phyloP scores from a whole-genome alignment of 2,329 filamentous ascomycete species.

The Calonectria hawksworthii region DNA sequence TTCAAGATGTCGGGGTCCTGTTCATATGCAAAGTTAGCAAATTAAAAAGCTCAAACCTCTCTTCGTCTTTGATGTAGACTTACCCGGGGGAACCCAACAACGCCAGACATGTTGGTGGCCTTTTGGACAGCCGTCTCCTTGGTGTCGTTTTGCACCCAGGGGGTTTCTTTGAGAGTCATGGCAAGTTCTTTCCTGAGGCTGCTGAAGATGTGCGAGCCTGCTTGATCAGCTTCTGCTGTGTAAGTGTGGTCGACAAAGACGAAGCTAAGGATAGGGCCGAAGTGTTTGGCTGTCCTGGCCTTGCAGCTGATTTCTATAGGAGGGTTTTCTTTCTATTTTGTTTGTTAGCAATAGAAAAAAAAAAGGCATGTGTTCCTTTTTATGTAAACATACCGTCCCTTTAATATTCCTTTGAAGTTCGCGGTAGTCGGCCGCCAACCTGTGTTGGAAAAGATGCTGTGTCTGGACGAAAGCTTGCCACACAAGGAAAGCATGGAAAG shows the following conservation, averaged over 20 bases:
- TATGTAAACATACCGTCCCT: conserved; percentile 18
- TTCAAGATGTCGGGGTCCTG: conserved; percentile 15
- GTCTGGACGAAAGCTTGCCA: conserved; percentile 38
- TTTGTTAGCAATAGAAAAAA: background rate
- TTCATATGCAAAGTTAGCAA: background rate
- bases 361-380: too few relatives aligned
- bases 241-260: conserved; percentile 16
- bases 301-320: conserved; percentile 8
- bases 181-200: conserved; percentile 15
- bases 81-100: conserved; percentile 24
- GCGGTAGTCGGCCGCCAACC: background rate
- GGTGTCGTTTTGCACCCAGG: conserved; percentile 19
- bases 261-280: conserved; percentile 23
- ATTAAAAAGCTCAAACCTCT: too few relatives aligned
- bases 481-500: conserved; percentile 29
- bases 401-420: background rate
- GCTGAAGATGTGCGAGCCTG: background rate
- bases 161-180: conserved; percentile 14
- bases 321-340: background rate
- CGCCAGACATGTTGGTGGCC: background rate
- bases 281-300: conserved; percentile 16
- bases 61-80: background rate
- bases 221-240: background rate
- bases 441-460: conserved; percentile 16
- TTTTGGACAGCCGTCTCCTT: conserved; percentile 20